A percentile compares a stretch with the other conserved stretches of the same genome.
These are phyloP conservation scores for Tillandsia leiboldiana DNA, from an alignment of 176 grass and related monocot species.

Conservation along the genomic window DNA sequence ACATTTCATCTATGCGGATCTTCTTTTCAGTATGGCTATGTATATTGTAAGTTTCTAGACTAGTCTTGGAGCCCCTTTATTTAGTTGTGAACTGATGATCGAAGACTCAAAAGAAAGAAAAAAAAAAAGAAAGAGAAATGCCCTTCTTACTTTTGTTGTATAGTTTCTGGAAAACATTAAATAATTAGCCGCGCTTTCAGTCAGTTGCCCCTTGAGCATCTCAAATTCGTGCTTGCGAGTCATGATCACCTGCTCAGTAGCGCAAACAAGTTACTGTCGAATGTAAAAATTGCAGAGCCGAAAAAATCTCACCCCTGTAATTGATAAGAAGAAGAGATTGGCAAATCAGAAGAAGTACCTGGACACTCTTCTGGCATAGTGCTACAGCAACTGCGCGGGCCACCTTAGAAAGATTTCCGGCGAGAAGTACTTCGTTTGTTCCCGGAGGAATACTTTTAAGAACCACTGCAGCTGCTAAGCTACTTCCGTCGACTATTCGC, in stretches of 20 bases:
- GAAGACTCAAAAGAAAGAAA: neutral
- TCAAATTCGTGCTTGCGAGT: conserved; percentile 53
- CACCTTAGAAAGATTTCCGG: conserved; percentile 60
- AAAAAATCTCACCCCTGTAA: neutral
- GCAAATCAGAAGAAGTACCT: conserved; percentile 29
- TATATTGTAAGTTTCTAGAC: no score
- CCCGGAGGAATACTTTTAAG: conserved; percentile 43
- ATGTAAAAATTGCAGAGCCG: neutral
- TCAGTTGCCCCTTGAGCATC: conserved; percentile 48
- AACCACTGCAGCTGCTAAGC: conserved; percentile 76
- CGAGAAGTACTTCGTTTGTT: conserved; percentile 47
- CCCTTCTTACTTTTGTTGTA: conserved; percentile 37
- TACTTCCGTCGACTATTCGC: conserved; percentile 80
- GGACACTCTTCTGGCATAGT: conserved; percentile 58
- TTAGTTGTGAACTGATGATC: no score
- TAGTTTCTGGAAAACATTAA: conserved; percentile 41
- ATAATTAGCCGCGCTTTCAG: conserved; percentile 34
- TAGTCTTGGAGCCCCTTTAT: no score
- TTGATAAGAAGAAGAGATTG: conserved; percentile 1
- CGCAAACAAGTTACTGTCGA: conserved; percentile 1
- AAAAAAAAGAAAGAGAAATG: neutral
- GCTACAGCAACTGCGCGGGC: conserved; percentile 34
- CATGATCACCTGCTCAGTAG: conserved; percentile 51
- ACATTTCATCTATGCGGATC: no score
- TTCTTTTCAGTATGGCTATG: no score